Evolutionary conservation across 202 grass and related monocot genomes (phyloP), one percentile per base, ranked within the genome.

Genomic region (Setaria viridis): DNA sequence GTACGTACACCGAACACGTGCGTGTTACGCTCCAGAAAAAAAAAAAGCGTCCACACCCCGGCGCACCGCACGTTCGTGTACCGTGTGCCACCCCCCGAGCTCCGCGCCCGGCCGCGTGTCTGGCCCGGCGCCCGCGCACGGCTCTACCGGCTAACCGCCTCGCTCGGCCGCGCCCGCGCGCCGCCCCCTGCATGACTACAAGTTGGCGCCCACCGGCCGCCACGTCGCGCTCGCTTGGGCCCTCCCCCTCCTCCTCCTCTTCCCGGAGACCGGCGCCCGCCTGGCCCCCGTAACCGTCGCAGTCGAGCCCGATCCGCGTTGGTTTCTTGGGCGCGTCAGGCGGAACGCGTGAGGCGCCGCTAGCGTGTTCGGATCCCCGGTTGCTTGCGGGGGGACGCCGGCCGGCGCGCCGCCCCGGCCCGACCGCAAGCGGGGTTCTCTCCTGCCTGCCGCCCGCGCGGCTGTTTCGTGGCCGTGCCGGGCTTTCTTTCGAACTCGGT

Each of bases 321-420:
- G 72, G 20, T 13, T n/a, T 78, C 6, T 48, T 5, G 49, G 66
- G 20, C 41, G 45, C 69, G 43, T 58, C 88, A 89, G 78, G 83
- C 88, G 9, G 82, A 62, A 69, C 30, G 88, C 88, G 43, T 85
- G 88, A 77, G 29, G 30, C 49, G 72, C 71, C 49, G 72, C 72
- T 82, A 82, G 80, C 66, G 66, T 82, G 50, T 35, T 6, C 60
- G 7, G n/a, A 82, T 70, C 21, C 21, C 54, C 17, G 50, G 77
- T 58, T 77, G 76, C 8, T 57, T 80, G 25, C 66, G 15, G 11
- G 51, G 34, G n/a, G 35, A n/a, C 67, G 66, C n/a, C 53, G n/a
- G 39, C 39, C 39, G 39, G 32, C 59, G 6, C 59, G 59, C 21
- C 21, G n/a, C 59, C 25, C 4, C 59, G 59, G 4, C 13, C 62